phyloP scores from a whole-genome alignment of 352 stramenopile genomes.

The Phytopythium montanum region DNA sequence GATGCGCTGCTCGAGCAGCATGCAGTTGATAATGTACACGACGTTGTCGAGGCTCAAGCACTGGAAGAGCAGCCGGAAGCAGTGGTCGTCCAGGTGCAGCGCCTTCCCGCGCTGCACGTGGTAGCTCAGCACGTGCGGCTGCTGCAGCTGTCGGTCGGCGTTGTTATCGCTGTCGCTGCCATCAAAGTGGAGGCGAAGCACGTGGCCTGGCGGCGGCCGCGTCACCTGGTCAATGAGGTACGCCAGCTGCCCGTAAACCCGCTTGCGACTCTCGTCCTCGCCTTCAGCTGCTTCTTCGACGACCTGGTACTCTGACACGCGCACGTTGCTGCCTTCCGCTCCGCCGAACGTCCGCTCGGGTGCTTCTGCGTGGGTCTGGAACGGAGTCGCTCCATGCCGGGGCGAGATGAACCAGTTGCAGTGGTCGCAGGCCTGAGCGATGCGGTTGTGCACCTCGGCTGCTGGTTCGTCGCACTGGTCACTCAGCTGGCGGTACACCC shows the following conservation, averaged over 20 bases:
- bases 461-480: conserved; percentile 22
- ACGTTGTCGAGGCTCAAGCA: conserved; percentile 78
- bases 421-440: conserved; percentile 38
- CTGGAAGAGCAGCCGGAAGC: conserved; percentile 80
- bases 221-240: background rate
- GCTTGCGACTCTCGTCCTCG: background rate
- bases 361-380: conserved; percentile 1
- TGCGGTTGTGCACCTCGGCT: conserved; percentile 33
- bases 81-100: conserved; percentile 66
- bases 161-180: background rate
- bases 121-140: conserved; percentile 24
- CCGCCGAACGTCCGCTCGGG: conserved; percentile 5
- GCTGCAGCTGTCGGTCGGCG: background rate
- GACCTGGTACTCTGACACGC: conserved; percentile 6
- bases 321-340: conserved; percentile 3
- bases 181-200: conserved; percentile 3
- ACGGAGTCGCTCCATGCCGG: conserved; percentile 11
- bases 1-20: too few species aligned
- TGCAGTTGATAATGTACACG: conserved; percentile 76
- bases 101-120: conserved; percentile 61
- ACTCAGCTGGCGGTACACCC: conserved; percentile 45
- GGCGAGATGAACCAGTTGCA: conserved; percentile 61
- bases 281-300: background rate
- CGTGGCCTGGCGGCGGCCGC: background rate
- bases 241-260: conserved; percentile 1